phyloP scores from a whole-genome alignment of 2,329 filamentous ascomycete species.

The Pseudocercospora fijiensis region DNA sequence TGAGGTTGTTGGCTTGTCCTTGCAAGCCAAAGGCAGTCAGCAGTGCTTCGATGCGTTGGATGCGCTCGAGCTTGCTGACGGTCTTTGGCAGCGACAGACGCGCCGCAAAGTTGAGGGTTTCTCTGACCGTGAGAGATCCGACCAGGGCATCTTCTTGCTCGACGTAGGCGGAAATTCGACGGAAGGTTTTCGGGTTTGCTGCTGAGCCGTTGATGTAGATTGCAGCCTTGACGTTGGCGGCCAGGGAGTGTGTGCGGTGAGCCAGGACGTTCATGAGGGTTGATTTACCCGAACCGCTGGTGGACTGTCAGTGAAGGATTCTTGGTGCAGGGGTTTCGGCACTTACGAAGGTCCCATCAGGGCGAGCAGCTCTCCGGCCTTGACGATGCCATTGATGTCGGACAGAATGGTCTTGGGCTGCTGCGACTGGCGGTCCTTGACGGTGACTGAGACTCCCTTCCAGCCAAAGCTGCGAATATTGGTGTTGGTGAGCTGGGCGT shows the following conservation, averaged over 20 bases:
- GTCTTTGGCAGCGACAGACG: conserved; percentile 59
- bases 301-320: conserved; percentile 13
- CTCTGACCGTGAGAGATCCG: conserved; percentile 74
- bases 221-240: conserved; percentile 54
- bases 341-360: conserved; percentile 72
- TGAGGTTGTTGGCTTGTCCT: conserved; percentile 66
- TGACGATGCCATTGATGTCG: conserved; percentile 61
- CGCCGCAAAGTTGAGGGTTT: conserved; percentile 77
- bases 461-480: conserved; percentile 65
- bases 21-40: conserved; percentile 71
- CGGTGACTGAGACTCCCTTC: conserved; percentile 65
- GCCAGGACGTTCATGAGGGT: conserved; percentile 80
- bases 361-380: conserved; percentile 71
- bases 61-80: conserved; percentile 58
- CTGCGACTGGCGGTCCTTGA: conserved; percentile 69
- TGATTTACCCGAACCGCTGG: conserved; percentile 68
- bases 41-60: conserved; percentile 63
- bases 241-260: conserved; percentile 55
- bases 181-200: conserved; percentile 57
- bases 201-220: conserved; percentile 63
- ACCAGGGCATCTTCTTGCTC: conserved; percentile 87
- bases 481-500: conserved; percentile 61
- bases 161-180: conserved; percentile 70
- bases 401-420: conserved; percentile 62
- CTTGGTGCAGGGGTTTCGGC: neutral